A percentile compares a stretch with the other conserved stretches of the same genome.
These are phyloP conservation scores for Cucurbita moschata DNA, from an alignment of 306 rosid genomes.

Conservation along the genomic window DNA sequence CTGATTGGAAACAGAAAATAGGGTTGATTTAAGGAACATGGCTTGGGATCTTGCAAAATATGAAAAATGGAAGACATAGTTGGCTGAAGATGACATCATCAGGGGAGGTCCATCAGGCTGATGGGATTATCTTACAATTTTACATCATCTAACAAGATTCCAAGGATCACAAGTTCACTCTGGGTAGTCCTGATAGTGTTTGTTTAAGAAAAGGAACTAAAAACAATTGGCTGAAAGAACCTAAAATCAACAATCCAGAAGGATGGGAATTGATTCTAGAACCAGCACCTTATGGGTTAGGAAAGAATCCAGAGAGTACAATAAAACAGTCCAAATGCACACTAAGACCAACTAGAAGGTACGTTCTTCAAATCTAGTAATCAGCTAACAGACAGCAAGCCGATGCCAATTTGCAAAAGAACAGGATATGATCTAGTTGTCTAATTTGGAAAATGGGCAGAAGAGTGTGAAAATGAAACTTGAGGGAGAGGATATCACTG, in stretches of 20 bases:
- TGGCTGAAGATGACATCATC: neutral
- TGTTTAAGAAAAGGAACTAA: neutral
- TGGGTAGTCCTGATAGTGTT: neutral
- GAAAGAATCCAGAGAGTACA: neutral
- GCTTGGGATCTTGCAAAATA: neutral
- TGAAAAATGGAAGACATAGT: neutral
- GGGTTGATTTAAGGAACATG: neutral
- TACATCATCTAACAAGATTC: neutral
- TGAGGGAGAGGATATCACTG: neutral
- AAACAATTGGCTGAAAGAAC: neutral
- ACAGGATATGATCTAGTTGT: neutral
- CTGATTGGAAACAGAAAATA: neutral
- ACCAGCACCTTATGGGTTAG: neutral
- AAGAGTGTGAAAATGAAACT: neutral
- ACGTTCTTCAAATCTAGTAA: neutral
- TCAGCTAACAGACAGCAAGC: neutral
- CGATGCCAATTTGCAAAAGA: neutral
- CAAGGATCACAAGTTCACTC: neutral
- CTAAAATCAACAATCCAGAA: neutral
- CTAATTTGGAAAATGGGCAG: neutral
- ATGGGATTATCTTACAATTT: neutral
- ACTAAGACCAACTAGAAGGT: neutral
- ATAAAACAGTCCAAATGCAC: neutral
- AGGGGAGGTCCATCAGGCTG: neutral
- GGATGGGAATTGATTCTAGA: neutral